Percentiles rank a stretch among this genome's conserved stretches.
Evolutionary conservation across 2,329 filamentous ascomycete genomes (phyloP).

Genomic region (Chaetothyriales sp.): DNA sequence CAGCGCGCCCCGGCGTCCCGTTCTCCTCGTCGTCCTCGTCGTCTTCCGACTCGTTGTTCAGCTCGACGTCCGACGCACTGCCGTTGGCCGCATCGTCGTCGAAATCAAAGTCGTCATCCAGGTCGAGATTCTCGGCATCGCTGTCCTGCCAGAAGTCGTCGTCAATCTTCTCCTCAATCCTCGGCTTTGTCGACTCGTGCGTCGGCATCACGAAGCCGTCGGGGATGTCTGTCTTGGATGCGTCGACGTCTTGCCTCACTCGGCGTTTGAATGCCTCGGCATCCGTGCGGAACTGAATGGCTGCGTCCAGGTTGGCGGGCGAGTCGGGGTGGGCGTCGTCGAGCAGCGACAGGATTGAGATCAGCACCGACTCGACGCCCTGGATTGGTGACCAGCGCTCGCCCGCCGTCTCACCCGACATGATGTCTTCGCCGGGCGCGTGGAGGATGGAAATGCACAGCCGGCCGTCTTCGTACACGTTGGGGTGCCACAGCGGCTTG

Average conservation of each 20-base stretch:
- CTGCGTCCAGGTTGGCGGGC: slow-evolving; percentile 87
- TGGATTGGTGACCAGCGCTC: slow-evolving; percentile 93
- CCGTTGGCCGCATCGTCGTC: slow-evolving; percentile 38
- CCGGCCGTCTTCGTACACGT: slow-evolving; percentile 80
- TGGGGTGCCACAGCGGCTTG: slow-evolving; percentile 73
- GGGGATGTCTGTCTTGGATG: slow-evolving; percentile 68
- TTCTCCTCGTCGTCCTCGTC: slow-evolving; percentile 28
- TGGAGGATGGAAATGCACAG: slow-evolving; percentile 97
- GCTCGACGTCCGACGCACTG: slow-evolving; percentile 22
- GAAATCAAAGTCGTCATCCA: slow-evolving; percentile 34
- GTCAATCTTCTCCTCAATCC: slow-evolving; percentile 48
- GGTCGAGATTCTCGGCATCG: slow-evolving; percentile 48
- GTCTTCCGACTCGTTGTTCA: slow-evolving; percentile 45
- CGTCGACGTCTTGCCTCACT: slow-evolving; percentile 56
- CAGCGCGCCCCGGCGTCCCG: not conserved
- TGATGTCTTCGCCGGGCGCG: slow-evolving; percentile 76
- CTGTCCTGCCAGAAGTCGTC: slow-evolving; percentile 72
- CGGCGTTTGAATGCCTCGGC: slow-evolving; percentile 54
- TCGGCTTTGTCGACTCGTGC: slow-evolving; percentile 42
- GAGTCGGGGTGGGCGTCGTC: slow-evolving; percentile 90
- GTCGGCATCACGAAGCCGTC: slow-evolving; percentile 70
- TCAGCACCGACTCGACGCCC: slow-evolving; percentile 84
- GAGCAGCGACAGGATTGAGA: slow-evolving; percentile 79
- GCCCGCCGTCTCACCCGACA: slow-evolving; percentile 76
- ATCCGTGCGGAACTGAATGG: slow-evolving; percentile 68